phyloP scores from a whole-genome alignment of 2,329 filamentous ascomycete species.

The Penicillium sp. region DNA sequence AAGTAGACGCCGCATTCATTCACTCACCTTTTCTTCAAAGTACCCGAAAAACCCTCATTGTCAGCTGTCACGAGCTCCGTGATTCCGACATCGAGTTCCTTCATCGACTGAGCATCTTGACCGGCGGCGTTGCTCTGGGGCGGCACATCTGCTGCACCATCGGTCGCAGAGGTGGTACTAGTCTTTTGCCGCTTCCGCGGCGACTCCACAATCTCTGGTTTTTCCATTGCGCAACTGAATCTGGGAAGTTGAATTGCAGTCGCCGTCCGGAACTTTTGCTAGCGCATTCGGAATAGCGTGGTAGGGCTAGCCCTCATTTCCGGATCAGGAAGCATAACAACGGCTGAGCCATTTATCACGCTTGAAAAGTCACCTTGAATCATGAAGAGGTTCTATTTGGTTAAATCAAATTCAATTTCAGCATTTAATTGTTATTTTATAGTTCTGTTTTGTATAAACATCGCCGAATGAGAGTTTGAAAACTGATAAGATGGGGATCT shows the following conservation, averaged over 20 bases:
- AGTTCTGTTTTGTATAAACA: too few species aligned
- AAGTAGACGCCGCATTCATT: neutral
- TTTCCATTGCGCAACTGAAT: conserved; percentile 26
- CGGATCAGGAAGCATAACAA: conserved; percentile 18
- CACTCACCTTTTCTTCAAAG: conserved; percentile 63
- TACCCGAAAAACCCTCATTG: conserved; percentile 60
- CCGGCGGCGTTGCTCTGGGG: conserved; percentile 9
- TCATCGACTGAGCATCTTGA: conserved; percentile 34
- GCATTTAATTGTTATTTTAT: too few species aligned
- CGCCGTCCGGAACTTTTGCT: conserved; percentile 17
- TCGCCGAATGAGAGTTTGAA: too few species aligned
- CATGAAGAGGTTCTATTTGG: too few species aligned
- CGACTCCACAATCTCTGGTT: conserved; percentile 32
- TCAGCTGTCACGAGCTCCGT: conserved; percentile 59
- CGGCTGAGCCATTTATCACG: neutral
- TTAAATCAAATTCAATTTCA: too few species aligned
- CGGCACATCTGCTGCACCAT: conserved; percentile 10
- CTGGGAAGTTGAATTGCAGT: conserved; percentile 1
- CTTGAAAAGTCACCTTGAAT: too few species aligned
- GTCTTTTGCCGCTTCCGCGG: conserved; percentile 39
- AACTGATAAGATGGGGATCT: too few species aligned
- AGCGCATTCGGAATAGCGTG: conserved; percentile 20
- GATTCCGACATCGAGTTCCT: conserved; percentile 58
- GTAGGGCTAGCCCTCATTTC: conserved; percentile 29
- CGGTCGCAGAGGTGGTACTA: conserved; percentile 21